Percentiles rank a stretch among this genome's conserved stretches.
phyloP scores from a whole-genome alignment of 495 filamentous ascomycete genomes.

The Darksidea phi region DNA sequence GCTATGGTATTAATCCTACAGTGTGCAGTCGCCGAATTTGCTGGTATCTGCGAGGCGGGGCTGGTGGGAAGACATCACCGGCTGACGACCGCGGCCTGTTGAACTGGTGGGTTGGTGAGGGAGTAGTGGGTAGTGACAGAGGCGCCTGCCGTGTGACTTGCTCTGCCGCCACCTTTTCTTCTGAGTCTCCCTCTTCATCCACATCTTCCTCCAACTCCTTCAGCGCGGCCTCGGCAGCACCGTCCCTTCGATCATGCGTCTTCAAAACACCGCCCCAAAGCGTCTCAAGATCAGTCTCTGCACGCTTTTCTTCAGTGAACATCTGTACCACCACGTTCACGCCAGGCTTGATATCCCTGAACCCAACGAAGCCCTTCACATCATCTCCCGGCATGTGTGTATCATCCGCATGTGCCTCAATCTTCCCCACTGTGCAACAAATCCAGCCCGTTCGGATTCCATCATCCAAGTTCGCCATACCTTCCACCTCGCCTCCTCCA shows the following conservation, averaged over 20 bases:
- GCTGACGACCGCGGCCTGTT: neutral
- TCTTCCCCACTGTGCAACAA: conserved; percentile 80
- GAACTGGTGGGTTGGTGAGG: neutral
- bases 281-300: conserved; percentile 76
- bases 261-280: conserved; percentile 66
- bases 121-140: neutral
- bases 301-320: conserved; percentile 80
- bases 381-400: conserved; percentile 19
- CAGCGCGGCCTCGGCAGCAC: conserved; percentile 29
- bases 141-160: neutral
- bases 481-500: conserved; percentile 51
- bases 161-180: neutral
- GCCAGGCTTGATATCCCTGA: conserved; percentile 59
- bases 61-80: conserved; percentile 5
- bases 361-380: conserved; percentile 64
- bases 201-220: conserved; percentile 8
- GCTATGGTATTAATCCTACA: neutral
- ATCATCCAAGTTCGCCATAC: conserved; percentile 58
- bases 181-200: neutral
- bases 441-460: conserved; percentile 92
- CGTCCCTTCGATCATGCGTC: conserved; percentile 10
- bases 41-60: neutral
- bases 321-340: conserved; percentile 83
- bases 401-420: conserved; percentile 49
- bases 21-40: conserved; percentile 13